Conservation (phyloP, 371 early-diverging fungal genomes). For the Mortierella sp. region DNA sequence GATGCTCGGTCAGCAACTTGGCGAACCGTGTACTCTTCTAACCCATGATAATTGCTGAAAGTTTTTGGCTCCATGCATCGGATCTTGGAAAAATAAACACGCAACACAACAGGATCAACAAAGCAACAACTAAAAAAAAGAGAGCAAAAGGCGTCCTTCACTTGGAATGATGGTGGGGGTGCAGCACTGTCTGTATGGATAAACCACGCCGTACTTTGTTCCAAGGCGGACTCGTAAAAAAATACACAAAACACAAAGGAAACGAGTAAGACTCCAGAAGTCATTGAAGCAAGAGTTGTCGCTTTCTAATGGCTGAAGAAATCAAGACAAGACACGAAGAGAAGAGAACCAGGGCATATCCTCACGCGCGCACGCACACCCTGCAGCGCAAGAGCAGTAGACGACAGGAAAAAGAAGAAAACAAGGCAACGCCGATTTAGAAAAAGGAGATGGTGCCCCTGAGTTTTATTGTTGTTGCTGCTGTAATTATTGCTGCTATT, state of each 20-base stretch:
- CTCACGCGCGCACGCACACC: neutral
- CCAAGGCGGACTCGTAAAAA: slow-evolving; percentile 12
- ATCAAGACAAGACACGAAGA: neutral
- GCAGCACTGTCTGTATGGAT: neutral
- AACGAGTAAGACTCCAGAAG: neutral
- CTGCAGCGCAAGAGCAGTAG: neutral
- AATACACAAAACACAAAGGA: neutral
- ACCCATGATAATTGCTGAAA: neutral
- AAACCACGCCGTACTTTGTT: slow-evolving; percentile 19
- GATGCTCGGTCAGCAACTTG: neutral
- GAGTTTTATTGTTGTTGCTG: no score
- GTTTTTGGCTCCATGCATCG: neutral
- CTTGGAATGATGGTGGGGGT: no score
- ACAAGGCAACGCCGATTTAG: neutral
- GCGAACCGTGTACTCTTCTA: neutral
- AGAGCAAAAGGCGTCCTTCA: neutral
- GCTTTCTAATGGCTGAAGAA: no score
- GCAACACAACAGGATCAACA: neutral
- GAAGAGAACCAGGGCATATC: neutral
- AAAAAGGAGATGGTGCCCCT: neutral
- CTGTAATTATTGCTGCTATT: no score
- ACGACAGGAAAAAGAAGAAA: neutral
- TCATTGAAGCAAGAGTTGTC: no score
- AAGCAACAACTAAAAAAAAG: neutral
- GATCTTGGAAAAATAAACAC: neutral